A percentile compares a stretch with the other conserved stretches of the same genome.
Conservation (phyloP, 495 filamentous ascomycete genomes). For the Tuber indicum region DNA sequence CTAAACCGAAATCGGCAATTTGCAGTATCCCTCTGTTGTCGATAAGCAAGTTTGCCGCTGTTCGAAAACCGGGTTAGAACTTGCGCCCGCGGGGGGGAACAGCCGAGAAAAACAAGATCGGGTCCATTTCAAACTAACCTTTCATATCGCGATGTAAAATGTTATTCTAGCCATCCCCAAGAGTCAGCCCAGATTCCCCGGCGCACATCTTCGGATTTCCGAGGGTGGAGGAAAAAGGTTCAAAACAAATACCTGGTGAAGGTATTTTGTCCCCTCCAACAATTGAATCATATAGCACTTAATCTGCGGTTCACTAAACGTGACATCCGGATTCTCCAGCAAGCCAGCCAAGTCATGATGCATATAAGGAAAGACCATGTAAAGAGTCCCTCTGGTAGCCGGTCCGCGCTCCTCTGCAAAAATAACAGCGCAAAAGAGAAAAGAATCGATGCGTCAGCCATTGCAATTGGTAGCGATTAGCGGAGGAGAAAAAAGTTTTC, state of each 20-base stretch:
- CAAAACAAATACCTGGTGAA: constrained; percentile 60
- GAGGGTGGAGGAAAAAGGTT: background rate
- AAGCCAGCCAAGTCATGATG: constrained; percentile 95
- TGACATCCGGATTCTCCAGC: constrained; percentile 85
- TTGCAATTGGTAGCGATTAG: background rate
- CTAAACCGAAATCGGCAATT: constrained; percentile 95
- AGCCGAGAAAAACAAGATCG: background rate
- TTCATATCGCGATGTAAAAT: constrained; percentile 99
- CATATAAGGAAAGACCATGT: constrained; percentile 99
- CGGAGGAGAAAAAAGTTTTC: background rate
- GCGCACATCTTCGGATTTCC: background rate
- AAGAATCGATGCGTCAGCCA: background rate
- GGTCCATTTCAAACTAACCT: constrained; percentile 43
- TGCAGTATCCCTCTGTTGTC: constrained; percentile 89
- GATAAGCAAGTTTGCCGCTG: constrained; percentile 91
- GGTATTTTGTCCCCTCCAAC: constrained; percentile 77
- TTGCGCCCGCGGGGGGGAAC: background rate
- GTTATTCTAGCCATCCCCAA: constrained; percentile 50
- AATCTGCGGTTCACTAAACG: constrained; percentile 80
- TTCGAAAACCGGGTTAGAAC: constrained; percentile 1
- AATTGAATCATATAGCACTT: constrained; percentile 98
- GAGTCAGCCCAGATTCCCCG: constrained; percentile 8
- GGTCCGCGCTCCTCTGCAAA: constrained; percentile 33
- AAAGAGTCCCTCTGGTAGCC: constrained; percentile 50
- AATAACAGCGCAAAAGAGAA: constrained; percentile 1